phyloP scores from a whole-genome alignment of 169 alveolate genomes.

The Plasmodium vivax region DNA sequence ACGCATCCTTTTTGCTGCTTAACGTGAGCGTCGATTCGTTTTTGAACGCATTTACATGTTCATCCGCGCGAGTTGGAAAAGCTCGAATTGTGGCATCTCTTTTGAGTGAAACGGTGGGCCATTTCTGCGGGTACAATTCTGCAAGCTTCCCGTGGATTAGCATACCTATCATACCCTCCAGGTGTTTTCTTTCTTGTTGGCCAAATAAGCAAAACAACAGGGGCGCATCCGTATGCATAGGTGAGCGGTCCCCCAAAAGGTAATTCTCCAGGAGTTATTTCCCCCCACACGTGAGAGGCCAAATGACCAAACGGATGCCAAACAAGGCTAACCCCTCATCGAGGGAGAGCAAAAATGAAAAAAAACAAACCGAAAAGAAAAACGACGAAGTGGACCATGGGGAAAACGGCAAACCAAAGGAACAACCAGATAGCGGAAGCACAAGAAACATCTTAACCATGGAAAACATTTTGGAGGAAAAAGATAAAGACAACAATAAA shows the following conservation, averaged over 20 bases:
- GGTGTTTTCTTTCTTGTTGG: background rate
- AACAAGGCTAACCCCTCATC: background rate
- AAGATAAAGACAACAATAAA: constrained; percentile 16
- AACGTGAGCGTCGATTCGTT: background rate
- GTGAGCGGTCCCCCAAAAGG: background rate
- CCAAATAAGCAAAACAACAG: background rate
- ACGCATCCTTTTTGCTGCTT: background rate
- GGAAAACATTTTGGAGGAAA: constrained; percentile 31
- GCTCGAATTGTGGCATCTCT: background rate
- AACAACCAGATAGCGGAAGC: background rate
- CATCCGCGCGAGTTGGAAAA: background rate
- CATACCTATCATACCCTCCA: background rate
- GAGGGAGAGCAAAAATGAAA: constrained; percentile 3
- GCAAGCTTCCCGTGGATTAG: background rate
- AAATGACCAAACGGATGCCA: background rate
- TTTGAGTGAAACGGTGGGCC: background rate
- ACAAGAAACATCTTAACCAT: constrained; percentile 47
- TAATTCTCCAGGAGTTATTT: background rate
- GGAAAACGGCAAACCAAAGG: background rate
- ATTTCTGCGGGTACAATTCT: background rate
- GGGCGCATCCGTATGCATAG: background rate
- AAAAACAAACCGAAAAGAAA: background rate
- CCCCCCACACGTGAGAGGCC: background rate
- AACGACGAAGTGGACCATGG: background rate
- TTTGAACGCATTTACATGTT: background rate